Percentiles rank a stretch among this genome's conserved stretches.
Conservation (phyloP, 768 basidiomycete genomes). For the Macrolepiota dolichaula region DNA sequence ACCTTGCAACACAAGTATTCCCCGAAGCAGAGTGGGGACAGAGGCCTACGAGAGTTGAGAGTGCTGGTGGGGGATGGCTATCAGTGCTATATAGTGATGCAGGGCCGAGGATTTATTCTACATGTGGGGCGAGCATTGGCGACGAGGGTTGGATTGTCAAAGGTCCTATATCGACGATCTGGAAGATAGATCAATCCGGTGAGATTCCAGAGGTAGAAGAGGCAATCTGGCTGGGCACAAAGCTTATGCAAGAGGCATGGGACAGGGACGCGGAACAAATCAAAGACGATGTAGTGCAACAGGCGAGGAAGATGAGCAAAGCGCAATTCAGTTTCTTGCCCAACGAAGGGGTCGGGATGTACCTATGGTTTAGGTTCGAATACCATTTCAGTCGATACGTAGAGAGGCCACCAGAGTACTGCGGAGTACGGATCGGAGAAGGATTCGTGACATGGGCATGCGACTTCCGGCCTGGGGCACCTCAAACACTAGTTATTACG, state of each 20-base stretch:
- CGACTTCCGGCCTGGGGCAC: conserved; percentile 13
- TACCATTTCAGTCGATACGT: conserved; percentile 18
- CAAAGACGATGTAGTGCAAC: conserved; percentile 25
- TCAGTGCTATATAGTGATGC: conserved; percentile 27
- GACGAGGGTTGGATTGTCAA: conserved; percentile 38
- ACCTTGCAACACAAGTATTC: conserved; percentile 15
- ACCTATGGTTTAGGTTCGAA: conserved; percentile 21
- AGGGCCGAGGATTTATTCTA: conserved; percentile 20
- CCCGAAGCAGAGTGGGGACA: too few species aligned
- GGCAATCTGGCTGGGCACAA: conserved; percentile 28
- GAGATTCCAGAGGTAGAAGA: neutral
- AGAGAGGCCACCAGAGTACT: too few species aligned
- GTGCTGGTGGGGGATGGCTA: conserved; percentile 18
- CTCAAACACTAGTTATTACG: conserved; percentile 21
- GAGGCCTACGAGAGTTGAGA: conserved; percentile 16
- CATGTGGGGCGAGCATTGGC: conserved; percentile 17
- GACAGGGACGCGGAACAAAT: conserved; percentile 34
- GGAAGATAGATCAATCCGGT: conserved; percentile 22
- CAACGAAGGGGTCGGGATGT: conserved; percentile 23
- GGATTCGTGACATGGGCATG: conserved; percentile 27
- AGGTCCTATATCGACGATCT: conserved; percentile 32
- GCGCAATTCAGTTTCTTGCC: conserved; percentile 23
- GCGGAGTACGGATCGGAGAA: conserved; percentile 12
- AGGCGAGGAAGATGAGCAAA: neutral
- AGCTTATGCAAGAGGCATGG: conserved; percentile 31